A percentile compares a stretch with the other conserved stretches of the same genome.
phyloP scores from a whole-genome alignment of 2,329 filamentous ascomycete species.

The Colletotrichum tropicale region DNA sequence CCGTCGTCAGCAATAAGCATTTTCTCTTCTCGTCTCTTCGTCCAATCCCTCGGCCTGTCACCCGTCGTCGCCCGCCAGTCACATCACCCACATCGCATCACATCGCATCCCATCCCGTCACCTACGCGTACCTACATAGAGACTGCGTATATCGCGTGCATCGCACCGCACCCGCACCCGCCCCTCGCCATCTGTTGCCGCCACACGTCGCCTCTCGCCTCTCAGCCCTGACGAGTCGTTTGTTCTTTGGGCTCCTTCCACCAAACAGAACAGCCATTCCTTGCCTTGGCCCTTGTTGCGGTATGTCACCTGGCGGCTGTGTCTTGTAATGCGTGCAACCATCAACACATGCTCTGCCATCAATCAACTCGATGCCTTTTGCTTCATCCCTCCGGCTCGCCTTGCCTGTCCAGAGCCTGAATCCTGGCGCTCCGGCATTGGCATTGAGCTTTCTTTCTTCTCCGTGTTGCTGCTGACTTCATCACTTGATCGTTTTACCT shows the following conservation, averaged over 20 bases:
- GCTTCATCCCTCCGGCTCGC: background rate
- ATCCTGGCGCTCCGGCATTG: background rate
- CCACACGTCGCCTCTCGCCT: background rate
- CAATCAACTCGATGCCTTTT: background rate
- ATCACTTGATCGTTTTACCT: background rate
- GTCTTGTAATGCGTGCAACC: background rate
- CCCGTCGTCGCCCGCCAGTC: background rate
- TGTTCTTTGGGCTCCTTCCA: background rate
- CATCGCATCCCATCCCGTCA: slow-evolving; percentile 8
- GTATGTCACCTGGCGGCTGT: slow-evolving; percentile 7
- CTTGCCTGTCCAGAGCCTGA: background rate
- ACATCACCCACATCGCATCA: slow-evolving; percentile 7
- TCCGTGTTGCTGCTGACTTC: background rate
- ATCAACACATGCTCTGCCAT: background rate
- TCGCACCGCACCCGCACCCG: background rate
- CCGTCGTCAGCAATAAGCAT: background rate
- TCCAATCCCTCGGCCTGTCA: background rate
- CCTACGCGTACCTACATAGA: slow-evolving; percentile 4
- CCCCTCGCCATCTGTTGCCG: background rate
- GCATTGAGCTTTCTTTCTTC: background rate
- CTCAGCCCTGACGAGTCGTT: background rate
- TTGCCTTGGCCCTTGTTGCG: background rate
- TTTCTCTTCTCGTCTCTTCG: background rate
- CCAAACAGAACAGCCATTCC: background rate
- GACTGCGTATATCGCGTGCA: background rate